Evolutionary conservation across 2,329 filamentous ascomycete genomes (phyloP).

Genomic region (Fusarium austroafricanum): DNA sequence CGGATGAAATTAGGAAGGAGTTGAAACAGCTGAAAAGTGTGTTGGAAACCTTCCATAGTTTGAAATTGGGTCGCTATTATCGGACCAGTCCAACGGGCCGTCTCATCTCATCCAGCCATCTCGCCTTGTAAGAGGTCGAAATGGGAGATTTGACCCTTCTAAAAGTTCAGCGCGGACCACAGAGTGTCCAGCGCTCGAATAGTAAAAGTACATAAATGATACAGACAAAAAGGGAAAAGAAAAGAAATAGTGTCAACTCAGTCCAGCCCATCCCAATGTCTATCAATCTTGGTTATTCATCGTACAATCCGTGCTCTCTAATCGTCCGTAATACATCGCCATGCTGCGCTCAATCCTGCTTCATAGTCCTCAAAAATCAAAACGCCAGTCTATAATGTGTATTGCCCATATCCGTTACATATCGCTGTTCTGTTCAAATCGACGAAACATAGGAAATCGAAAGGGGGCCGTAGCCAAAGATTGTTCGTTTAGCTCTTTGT

Average conservation of each 20-base stretch:
- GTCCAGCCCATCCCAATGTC: conserved; percentile 22
- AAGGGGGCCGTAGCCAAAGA: neutral
- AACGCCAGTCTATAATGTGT: conserved; percentile 39
- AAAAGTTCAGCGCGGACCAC: conserved; percentile 25
- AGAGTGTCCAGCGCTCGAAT: conserved; percentile 13
- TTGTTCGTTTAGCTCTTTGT: conserved; percentile 1
- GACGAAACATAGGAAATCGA: conserved; percentile 3
- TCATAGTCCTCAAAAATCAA: conserved; percentile 17
- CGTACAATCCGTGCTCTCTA: conserved; percentile 17
- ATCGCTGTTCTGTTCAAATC: conserved; percentile 25
- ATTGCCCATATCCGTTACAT: conserved; percentile 33
- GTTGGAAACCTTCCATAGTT: conserved; percentile 14
- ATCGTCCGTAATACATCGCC: conserved; percentile 38
- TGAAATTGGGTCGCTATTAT: conserved; percentile 28
- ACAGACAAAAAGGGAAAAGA: neutral
- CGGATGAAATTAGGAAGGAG: neutral
- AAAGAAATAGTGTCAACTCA: conserved; percentile 7
- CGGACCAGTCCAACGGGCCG: conserved; percentile 26
- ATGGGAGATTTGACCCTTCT: conserved; percentile 34
- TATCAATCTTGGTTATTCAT: conserved; percentile 18
- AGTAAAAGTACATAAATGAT: conserved; percentile 27
- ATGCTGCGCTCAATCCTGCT: conserved; percentile 23
- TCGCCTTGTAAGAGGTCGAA: conserved; percentile 22
- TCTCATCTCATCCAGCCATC: conserved; percentile 23
- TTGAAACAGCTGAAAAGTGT: conserved; percentile 13